These are phyloP conservation scores for Pouteria glomerata DNA, from an alignment of 148 eudicot species.

Conservation along the genomic window DNA sequence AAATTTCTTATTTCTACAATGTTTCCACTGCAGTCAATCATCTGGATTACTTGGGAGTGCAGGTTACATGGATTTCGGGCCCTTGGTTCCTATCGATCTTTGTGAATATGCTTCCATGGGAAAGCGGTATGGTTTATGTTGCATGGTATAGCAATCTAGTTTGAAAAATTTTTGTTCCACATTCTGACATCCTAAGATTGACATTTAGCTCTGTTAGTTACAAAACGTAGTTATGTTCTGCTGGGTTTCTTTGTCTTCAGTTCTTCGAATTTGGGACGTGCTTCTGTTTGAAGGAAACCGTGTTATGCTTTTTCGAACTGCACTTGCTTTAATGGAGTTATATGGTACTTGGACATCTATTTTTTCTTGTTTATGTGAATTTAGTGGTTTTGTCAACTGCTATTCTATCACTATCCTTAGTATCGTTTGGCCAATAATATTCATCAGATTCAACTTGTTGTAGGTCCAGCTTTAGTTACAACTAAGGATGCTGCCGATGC, in stretches of 20 bases:
- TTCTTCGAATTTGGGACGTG: conserved; percentile 96
- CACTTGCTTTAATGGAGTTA: conserved; percentile 92
- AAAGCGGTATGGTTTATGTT: conserved; percentile 88
- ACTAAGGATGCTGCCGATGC: conserved; percentile 94
- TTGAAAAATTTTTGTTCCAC: neutral
- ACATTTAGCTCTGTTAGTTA: conserved; percentile 2
- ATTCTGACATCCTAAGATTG: neutral
- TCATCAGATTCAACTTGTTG: conserved; percentile 16
- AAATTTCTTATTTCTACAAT: conserved; percentile 21
- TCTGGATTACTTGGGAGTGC: conserved; percentile 89
- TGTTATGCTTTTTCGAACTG: conserved; percentile 91
- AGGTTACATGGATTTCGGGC: conserved; percentile 88
- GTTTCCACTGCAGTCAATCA: conserved; percentile 71
- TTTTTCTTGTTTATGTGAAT: neutral
- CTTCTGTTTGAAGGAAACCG: conserved; percentile 92
- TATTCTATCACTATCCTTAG: too few relatives aligned
- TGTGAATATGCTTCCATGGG: conserved; percentile 95
- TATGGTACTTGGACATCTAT: conserved; percentile 50
- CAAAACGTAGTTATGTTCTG: neutral
- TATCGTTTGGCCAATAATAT: conserved; percentile 2
- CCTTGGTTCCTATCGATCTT: conserved; percentile 96
- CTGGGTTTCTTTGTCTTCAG: conserved; percentile 34
- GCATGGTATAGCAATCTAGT: neutral
- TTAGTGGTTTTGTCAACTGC: neutral
- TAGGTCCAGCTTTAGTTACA: conserved; percentile 83